Percentiles rank a stretch among this genome's conserved stretches.
Conservation (phyloP, 2,329 filamentous ascomycete species). For the Colletotrichum trifolii region DNA sequence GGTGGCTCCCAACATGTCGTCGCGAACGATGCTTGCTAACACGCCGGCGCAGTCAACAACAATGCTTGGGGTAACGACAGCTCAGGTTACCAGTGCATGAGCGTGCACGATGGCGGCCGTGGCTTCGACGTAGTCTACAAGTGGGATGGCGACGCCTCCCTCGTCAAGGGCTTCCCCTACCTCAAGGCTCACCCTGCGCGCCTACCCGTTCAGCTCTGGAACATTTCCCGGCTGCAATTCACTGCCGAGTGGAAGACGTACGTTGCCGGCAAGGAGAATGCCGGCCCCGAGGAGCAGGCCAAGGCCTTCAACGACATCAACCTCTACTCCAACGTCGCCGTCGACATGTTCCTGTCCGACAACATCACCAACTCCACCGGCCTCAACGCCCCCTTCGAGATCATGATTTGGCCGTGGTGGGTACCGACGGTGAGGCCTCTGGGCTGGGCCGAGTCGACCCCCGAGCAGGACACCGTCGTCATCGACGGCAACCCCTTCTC, state of each 20-base stretch:
- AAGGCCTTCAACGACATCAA: conserved; percentile 23
- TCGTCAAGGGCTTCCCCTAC: conserved; percentile 33
- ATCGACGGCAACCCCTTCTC: conserved; percentile 33
- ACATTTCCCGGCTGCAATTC: conserved; percentile 29
- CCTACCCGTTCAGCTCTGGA: conserved; percentile 32
- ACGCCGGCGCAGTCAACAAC: conserved; percentile 21
- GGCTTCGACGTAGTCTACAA: conserved; percentile 32
- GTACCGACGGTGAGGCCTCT: conserved; percentile 33
- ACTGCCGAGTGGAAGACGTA: conserved; percentile 31
- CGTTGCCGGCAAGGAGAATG: conserved; percentile 29
- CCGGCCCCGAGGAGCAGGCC: conserved; percentile 22
- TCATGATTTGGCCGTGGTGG: conserved; percentile 36
- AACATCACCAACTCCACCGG: conserved; percentile 30
- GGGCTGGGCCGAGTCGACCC: conserved; percentile 32
- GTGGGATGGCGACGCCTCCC: conserved; percentile 33
- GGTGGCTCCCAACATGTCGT: background rate
- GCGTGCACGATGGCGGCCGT: conserved; percentile 28
- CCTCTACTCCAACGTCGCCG: conserved; percentile 34
- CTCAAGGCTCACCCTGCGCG: conserved; percentile 30
- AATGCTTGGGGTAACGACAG: conserved; percentile 36
- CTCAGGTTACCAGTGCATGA: conserved; percentile 33
- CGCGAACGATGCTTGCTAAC: background rate
- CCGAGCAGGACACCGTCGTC: conserved; percentile 29
- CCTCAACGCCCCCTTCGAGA: conserved; percentile 32
- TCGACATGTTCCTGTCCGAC: conserved; percentile 34